These are phyloP conservation scores for Arabis alpina DNA, from an alignment of 345 rosid species.

Conservation along the genomic window DNA sequence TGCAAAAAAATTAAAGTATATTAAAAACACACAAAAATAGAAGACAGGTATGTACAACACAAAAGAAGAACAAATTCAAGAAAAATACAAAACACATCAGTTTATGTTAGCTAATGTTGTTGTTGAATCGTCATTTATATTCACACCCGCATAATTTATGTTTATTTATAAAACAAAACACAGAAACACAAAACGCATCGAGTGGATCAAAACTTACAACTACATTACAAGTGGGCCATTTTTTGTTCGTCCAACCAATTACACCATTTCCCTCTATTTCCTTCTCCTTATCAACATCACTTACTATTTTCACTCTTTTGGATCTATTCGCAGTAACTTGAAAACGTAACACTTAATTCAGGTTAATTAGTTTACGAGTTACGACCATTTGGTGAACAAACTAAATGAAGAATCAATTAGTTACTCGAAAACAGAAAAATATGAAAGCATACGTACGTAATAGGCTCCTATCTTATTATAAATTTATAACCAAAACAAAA, in stretches of 20 bases:
- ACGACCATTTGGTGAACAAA: conserved; percentile 18
- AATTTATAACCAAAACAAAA: background rate
- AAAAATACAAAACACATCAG: background rate
- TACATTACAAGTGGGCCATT: conserved; percentile 38
- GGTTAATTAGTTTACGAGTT: background rate
- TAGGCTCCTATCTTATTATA: background rate
- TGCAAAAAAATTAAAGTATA: background rate
- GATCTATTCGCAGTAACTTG: conserved; percentile 18
- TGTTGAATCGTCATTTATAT: too few species aligned
- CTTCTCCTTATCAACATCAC: conserved; percentile 31
- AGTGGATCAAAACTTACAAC: background rate
- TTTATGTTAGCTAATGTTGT: too few species aligned
- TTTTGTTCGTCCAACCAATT: conserved; percentile 42
- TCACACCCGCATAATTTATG: too few species aligned
- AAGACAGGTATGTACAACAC: background rate
- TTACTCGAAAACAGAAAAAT: conserved; percentile 21
- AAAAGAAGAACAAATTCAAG: background rate
- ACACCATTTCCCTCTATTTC: conserved; percentile 18
- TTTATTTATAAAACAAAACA: too few species aligned
- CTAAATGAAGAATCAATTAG: conserved; percentile 6
- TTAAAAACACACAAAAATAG: background rate
- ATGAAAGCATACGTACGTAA: conserved; percentile 14
- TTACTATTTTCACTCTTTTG: conserved; percentile 10
- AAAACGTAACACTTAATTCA: conserved; percentile 27
- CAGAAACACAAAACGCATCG: background rate